Evolutionary conservation across 805 yeast genomes (phyloP), one percentile per base, ranked within the genome.

Genomic region (Candida vaughaniae): DNA sequence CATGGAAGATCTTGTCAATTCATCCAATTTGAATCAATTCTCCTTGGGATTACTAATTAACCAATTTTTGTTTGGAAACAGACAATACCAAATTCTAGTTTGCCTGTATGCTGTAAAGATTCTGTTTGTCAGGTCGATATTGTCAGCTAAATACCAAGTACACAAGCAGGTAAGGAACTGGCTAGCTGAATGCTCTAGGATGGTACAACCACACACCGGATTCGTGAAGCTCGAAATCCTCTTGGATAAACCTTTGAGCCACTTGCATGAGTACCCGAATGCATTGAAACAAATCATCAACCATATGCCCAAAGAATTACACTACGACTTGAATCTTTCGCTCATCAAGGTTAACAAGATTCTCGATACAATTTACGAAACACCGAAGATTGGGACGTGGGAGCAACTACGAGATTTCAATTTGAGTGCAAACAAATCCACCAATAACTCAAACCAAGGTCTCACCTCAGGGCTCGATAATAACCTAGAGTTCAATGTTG

Each of bases 171-270:
- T 36, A 2, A 23, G 15, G n/a, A 31, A 31, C 9, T 36, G 39
- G 39, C 20, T 31, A 14, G 22, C 20, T 8, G 39, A 36, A 17
- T 25, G 28, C 6, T 25, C 12, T 16, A 16, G 35, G 20, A 18
- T 36, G 23, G 26, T 27, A 11, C 18, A 12, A 5, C 16, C 18
- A 10, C 14, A 22, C n/a, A 7, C 22, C 3, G 7, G 22, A 6
- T 28, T 20, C 14, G 15, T 15, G 12, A 17, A 31, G 5, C 20
- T 43, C 10, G 33, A 25, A 4, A 50, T 64, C 4, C 49, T 73
- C 22, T 45, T 73, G 15, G 56, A 60, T 31, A 66, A 64, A 40
- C 78, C 78, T 0, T 59, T 73, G 5, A 76, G 72, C 47, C 49
- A 77, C 22, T 42, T 74, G 22, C 48, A 60, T 22, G 64, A 65